Conservation (phyloP, 371 early-diverging fungal species). For the Basidiobolus meristosporus region DNA sequence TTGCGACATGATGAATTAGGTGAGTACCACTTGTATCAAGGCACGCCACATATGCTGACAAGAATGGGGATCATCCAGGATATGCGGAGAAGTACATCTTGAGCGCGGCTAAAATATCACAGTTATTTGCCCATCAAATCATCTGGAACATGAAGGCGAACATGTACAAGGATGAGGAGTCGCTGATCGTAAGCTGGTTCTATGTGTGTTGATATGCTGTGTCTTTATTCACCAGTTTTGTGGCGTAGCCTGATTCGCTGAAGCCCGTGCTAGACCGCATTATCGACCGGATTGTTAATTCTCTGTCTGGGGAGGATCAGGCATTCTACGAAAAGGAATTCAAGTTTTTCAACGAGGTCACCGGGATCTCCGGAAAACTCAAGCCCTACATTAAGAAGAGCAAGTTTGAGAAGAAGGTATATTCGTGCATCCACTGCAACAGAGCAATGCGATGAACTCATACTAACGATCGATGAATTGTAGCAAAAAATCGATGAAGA, state of each 20-base stretch:
- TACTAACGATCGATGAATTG: background rate
- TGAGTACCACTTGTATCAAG: constrained; percentile 4
- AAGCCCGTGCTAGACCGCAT: constrained; percentile 80
- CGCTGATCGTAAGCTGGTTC: constrained; percentile 19
- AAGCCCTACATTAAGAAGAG: constrained; percentile 86
- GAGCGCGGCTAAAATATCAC: constrained; percentile 77
- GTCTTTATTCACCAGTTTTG: background rate
- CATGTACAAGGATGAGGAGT: constrained; percentile 76
- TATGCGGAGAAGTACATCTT: constrained; percentile 87
- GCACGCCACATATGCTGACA: background rate
- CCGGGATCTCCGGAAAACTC: constrained; percentile 90
- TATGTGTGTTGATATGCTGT: too few species aligned
- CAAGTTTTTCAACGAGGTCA: constrained; percentile 84
- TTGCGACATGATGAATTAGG: constrained; percentile 71
- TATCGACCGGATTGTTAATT: constrained; percentile 48
- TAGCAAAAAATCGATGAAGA: constrained; percentile 88
- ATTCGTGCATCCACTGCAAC: too few species aligned
- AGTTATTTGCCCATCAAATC: constrained; percentile 96
- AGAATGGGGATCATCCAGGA: constrained; percentile 14
- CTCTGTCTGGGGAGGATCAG: constrained; percentile 68
- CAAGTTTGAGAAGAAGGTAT: constrained; percentile 83
- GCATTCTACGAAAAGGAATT: constrained; percentile 89
- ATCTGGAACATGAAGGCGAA: constrained; percentile 99
- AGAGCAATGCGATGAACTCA: too few species aligned
- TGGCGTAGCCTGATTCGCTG: constrained; percentile 35